Evolutionary conservation across 768 basidiomycete genomes (phyloP).

Genomic region (Cyathus striatus): DNA sequence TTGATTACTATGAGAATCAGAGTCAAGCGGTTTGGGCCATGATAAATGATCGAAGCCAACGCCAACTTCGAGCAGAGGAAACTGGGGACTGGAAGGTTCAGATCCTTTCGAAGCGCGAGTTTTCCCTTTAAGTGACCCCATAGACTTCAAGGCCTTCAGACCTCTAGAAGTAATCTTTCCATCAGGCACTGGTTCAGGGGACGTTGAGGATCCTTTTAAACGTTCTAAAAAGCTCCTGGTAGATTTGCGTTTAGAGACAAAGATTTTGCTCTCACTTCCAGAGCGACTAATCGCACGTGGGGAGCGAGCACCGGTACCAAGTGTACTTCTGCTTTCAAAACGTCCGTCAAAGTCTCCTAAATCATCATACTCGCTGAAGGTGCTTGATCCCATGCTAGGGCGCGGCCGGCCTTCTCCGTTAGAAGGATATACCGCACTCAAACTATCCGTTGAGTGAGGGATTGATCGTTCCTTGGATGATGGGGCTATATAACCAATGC

Average conservation of each 20-base stretch:
- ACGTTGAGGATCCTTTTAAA: constrained; percentile 43
- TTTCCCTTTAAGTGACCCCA: constrained; percentile 72
- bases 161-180: constrained; percentile 41
- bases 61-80: constrained; percentile 54
- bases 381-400: constrained; percentile 67
- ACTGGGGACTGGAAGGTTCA: constrained; percentile 41
- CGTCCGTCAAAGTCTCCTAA: constrained; percentile 81
- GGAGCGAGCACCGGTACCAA: constrained; percentile 38
- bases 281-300: constrained; percentile 13
- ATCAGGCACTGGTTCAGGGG: constrained; percentile 34
- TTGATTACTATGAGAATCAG: constrained; percentile 9
- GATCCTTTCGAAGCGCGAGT: constrained; percentile 26
- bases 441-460: constrained; percentile 20
- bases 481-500: constrained; percentile 74
- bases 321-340: constrained; percentile 76
- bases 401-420: constrained; percentile 41
- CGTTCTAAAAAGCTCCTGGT: constrained; percentile 67
- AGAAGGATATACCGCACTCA: constrained; percentile 25
- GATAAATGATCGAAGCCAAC: constrained; percentile 50
- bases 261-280: constrained; percentile 28
- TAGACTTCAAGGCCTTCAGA: constrained; percentile 73
- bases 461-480: constrained; percentile 16
- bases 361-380: constrained; percentile 86
- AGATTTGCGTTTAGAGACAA: constrained; percentile 44
- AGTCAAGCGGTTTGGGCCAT: constrained; percentile 37